A percentile compares a stretch with the other conserved stretches of the same genome.
These are phyloP conservation scores for Cystobasidiaceae sp. DNA, from an alignment of 1,284 basidiomycete species.

Conservation along the genomic window DNA sequence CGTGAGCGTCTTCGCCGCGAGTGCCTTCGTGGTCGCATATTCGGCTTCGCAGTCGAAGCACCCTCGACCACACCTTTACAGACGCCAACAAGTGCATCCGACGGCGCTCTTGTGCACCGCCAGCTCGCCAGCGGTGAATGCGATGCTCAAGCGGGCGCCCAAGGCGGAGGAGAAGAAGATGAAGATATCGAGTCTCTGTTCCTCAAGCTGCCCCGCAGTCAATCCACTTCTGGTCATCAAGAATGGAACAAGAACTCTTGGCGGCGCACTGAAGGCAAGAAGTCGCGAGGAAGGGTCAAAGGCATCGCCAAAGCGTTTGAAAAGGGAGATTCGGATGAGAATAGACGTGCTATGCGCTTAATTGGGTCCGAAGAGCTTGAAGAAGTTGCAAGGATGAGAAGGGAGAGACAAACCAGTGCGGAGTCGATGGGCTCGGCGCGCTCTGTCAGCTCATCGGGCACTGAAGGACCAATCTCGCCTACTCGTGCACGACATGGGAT, in stretches of 20 bases:
- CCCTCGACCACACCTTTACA: too few relatives aligned
- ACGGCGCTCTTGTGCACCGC: too few relatives aligned
- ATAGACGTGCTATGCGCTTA: neutral
- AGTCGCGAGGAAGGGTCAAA: slow-evolving; percentile 32
- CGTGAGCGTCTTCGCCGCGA: slow-evolving; percentile 32
- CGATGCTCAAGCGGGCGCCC: neutral
- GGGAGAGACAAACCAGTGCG: slow-evolving; percentile 19
- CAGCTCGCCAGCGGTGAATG: too few relatives aligned
- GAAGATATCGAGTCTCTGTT: slow-evolving; percentile 25
- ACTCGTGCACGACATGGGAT: too few relatives aligned
- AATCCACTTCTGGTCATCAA: slow-evolving; percentile 32
- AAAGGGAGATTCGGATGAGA: neutral
- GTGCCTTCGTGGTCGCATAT: slow-evolving; percentile 28
- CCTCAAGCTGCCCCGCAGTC: slow-evolving; percentile 8
- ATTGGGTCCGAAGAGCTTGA: slow-evolving; percentile 3
- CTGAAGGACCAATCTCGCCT: too few relatives aligned
- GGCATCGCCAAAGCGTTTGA: slow-evolving; percentile 37
- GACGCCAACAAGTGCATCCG: too few relatives aligned
- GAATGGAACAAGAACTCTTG: slow-evolving; percentile 41
- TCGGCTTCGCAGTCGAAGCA: slow-evolving; percentile 30
- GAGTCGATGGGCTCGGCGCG: too few relatives aligned
- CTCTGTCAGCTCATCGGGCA: too few relatives aligned
- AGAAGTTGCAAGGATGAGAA: slow-evolving; percentile 12
- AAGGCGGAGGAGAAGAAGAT: neutral
- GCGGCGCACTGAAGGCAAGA: slow-evolving; percentile 26